Conservation (phyloP, 73 alveolate species). For the Tetrahymena thermophila region DNA sequence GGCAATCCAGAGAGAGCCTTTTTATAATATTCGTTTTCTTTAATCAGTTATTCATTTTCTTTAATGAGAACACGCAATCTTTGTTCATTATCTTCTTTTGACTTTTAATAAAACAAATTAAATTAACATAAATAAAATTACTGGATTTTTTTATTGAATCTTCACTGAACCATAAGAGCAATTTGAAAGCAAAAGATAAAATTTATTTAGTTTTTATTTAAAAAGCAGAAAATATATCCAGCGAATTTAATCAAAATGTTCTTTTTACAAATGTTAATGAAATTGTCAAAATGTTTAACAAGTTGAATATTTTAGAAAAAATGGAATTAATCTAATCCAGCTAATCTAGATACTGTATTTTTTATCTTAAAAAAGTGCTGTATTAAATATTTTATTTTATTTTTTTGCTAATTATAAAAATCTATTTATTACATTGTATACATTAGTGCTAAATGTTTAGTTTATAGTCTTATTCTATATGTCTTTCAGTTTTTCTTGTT, state of each 20-base stretch:
- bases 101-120: background rate
- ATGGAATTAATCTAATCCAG: no score
- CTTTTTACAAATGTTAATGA: no score
- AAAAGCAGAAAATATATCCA: no score
- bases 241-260: no score
- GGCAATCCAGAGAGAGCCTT: background rate
- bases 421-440: background rate
- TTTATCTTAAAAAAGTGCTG: no score
- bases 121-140: background rate
- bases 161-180: background rate
- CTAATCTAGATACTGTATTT: no score
- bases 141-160: background rate
- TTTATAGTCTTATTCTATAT: background rate
- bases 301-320: no score
- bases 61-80: background rate
- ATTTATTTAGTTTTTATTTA: background rate
- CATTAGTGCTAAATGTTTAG: background rate
- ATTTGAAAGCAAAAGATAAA: background rate
- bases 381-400: no score
- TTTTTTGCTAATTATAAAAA: no score
- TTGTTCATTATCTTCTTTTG: background rate
- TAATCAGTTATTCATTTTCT: background rate
- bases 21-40: background rate
- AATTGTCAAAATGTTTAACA: no score
- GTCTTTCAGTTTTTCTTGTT: background rate